phyloP scores from a whole-genome alignment of 768 basidiomycete genomes.

The Panus rudis region DNA sequence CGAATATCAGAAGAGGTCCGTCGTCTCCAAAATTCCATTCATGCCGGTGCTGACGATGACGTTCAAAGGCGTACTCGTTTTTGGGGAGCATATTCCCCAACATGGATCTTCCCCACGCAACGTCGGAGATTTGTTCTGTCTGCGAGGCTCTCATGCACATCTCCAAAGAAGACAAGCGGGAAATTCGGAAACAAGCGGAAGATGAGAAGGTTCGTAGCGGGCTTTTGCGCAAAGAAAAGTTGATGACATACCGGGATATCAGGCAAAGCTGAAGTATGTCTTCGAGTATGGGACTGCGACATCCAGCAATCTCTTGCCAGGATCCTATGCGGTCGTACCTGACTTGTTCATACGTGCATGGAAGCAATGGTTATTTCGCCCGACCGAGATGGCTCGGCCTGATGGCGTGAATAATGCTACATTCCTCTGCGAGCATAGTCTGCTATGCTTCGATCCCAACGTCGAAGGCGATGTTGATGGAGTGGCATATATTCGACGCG shows the following conservation, averaged over 20 bases:
- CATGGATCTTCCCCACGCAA: slow-evolving; percentile 52
- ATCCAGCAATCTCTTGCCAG: slow-evolving; percentile 37
- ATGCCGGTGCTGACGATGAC: neutral
- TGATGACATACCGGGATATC: neutral
- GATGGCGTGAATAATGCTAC: slow-evolving; percentile 50
- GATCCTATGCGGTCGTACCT: slow-evolving; percentile 52
- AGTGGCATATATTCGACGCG: slow-evolving; percentile 49
- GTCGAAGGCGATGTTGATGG: slow-evolving; percentile 48
- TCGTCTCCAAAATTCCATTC: slow-evolving; percentile 7
- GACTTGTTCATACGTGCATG: slow-evolving; percentile 58
- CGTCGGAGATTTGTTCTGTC: slow-evolving; percentile 49
- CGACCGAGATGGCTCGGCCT: slow-evolving; percentile 50
- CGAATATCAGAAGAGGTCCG: slow-evolving; percentile 55
- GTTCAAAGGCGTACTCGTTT: slow-evolving; percentile 45
- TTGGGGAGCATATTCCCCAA: slow-evolving; percentile 53
- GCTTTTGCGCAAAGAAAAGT: neutral
- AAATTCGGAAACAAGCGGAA: slow-evolving; percentile 59
- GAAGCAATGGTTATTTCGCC: slow-evolving; percentile 62
- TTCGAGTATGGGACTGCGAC: slow-evolving; percentile 45
- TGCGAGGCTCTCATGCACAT: slow-evolving; percentile 52
- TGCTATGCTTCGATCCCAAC: slow-evolving; percentile 63
- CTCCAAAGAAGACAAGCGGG: slow-evolving; percentile 56
- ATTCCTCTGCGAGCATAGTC: slow-evolving; percentile 63
- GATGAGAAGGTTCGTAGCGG: slow-evolving; percentile 59
- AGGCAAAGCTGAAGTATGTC: slow-evolving; percentile 63